Conservation (phyloP, 495 filamentous ascomycete species). For the Lasiosphaeria ovina region DNA sequence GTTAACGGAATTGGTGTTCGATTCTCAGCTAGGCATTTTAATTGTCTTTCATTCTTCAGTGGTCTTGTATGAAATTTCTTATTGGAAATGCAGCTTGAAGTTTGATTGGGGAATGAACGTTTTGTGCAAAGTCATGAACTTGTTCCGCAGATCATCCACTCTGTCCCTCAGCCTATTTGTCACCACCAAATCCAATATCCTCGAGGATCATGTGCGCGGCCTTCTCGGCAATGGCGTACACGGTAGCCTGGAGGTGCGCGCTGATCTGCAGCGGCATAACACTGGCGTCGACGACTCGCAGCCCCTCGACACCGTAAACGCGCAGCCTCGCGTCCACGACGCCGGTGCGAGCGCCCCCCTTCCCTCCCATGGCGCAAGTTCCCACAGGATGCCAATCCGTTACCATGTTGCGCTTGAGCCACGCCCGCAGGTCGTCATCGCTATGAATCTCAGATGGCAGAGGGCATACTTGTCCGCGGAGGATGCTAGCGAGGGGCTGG, state of each 20-base stretch:
- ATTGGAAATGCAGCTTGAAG: no score
- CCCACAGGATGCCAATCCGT: conserved; percentile 51
- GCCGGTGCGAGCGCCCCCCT: conserved; percentile 28
- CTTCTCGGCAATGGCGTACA: conserved; percentile 58
- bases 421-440: conserved; percentile 38
- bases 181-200: conserved; percentile 12
- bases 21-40: no score
- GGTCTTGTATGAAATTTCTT: no score
- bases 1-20: no score
- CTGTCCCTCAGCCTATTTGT: neutral
- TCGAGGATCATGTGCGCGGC: conserved; percentile 47
- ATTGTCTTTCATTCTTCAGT: no score
- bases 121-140: no score
- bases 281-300: conserved; percentile 54
- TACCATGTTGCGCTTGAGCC: conserved; percentile 39
- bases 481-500: conserved; percentile 41
- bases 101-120: no score
- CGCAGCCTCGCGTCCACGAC: conserved; percentile 51
- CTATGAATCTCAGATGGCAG: conserved; percentile 19
- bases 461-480: conserved; percentile 40
- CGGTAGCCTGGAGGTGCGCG: conserved; percentile 48
- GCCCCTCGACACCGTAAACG: conserved; percentile 50
- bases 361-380: conserved; percentile 54
- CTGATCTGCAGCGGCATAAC: conserved; percentile 50
- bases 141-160: no score